Conservation (phyloP, 352 stramenopile genomes). For the Globisporangium orthogonon region DNA sequence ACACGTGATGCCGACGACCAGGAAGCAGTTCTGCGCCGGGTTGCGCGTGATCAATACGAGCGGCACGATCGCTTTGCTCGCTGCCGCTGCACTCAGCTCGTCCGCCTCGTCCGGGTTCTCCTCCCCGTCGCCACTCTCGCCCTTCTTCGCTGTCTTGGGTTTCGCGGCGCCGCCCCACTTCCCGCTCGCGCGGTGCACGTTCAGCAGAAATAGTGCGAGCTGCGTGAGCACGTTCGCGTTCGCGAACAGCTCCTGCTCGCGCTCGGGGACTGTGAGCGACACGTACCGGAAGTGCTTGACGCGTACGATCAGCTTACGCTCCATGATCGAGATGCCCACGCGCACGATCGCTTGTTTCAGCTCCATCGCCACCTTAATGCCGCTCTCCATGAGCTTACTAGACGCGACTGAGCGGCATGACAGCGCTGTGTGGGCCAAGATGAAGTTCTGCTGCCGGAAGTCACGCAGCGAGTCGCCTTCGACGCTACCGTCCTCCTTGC, state of each 20-base stretch:
- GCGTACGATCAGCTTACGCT: constrained; percentile 91
- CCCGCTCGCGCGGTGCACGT: constrained; percentile 93
- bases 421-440: constrained; percentile 63
- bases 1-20: constrained; percentile 94
- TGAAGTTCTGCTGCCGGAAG: constrained; percentile 80
- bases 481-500: constrained; percentile 11
- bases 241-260: constrained; percentile 87
- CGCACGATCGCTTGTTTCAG: constrained; percentile 93
- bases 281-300: constrained; percentile 97
- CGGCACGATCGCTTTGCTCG: constrained; percentile 59
- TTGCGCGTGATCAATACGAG: constrained; percentile 79
- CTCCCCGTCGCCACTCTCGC: constrained; percentile 10
- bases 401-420: constrained; percentile 62
- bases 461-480: constrained; percentile 29
- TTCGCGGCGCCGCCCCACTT: constrained; percentile 83
- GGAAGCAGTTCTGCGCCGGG: constrained; percentile 90
- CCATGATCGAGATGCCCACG: constrained; percentile 93
- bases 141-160: constrained; percentile 23
- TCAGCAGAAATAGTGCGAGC: constrained; percentile 92
- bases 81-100: constrained; percentile 14
- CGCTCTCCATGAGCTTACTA: constrained; percentile 86
- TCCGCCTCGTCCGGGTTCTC: constrained; percentile 14
- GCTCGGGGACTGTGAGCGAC: constrained; percentile 85
- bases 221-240: constrained; percentile 92
- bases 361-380: constrained; percentile 93